These are phyloP conservation scores for Dioszegia hungarica DNA, from an alignment of 768 basidiomycete genomes.

Conservation along the genomic window DNA sequence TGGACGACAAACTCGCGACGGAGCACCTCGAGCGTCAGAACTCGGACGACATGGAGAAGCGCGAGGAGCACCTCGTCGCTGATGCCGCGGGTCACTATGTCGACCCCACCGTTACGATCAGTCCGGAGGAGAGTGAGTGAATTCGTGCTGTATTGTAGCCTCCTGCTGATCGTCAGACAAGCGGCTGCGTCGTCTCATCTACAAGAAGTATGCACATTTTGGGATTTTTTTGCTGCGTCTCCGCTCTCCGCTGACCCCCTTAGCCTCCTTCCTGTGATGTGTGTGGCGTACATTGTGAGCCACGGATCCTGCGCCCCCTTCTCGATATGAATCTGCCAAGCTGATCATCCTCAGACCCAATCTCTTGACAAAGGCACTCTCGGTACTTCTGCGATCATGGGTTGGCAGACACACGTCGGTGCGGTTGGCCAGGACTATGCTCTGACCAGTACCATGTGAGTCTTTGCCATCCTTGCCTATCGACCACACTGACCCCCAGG, in stretches of 20 bases:
- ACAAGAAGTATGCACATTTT: constrained; percentile 11
- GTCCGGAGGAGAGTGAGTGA: constrained; percentile 19
- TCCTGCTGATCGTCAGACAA: constrained; percentile 30
- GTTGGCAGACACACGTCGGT: constrained; percentile 11
- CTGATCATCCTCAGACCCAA: no score
- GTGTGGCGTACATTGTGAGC: constrained; percentile 21
- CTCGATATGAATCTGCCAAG: no score
- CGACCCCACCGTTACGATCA: constrained; percentile 20
- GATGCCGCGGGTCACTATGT: constrained; percentile 22
- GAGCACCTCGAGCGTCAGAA: background rate
- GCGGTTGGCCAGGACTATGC: constrained; percentile 18
- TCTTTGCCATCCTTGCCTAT: no score
- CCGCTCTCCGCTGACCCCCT: background rate
- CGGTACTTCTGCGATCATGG: constrained; percentile 14
- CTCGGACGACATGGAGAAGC: constrained; percentile 6
- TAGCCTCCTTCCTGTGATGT: constrained; percentile 14
- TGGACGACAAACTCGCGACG: background rate
- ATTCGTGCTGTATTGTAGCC: background rate
- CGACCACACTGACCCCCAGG: background rate
- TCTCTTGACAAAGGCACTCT: constrained; percentile 32
- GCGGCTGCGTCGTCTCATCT: constrained; percentile 17
- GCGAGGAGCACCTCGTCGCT: constrained; percentile 3
- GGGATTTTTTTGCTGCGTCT: no score
- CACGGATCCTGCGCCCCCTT: no score
- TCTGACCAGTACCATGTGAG: constrained; percentile 22